Percentiles rank a stretch among this genome's conserved stretches.
Evolutionary conservation across 2,329 filamentous ascomycete species (phyloP).

Genomic region (Chrysoporthe cubensis): DNA sequence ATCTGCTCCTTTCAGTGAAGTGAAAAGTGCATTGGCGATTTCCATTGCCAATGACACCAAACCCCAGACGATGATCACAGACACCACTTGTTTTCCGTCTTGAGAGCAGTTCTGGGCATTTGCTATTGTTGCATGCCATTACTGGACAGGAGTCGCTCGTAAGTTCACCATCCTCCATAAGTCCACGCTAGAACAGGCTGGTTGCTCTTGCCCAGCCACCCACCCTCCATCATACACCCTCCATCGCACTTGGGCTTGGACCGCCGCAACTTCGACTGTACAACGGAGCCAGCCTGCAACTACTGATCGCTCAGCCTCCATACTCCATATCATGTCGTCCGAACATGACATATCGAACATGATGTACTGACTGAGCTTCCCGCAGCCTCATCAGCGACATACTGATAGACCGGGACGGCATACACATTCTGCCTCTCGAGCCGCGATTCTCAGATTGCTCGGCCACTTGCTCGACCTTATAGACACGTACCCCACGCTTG

Average conservation of each 20-base stretch:
- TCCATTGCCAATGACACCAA: slow-evolving; percentile 1
- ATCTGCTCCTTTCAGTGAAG: slow-evolving; percentile 16
- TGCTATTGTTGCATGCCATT: slow-evolving; percentile 19
- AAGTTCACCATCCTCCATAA: slow-evolving; percentile 3
- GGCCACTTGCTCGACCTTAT: slow-evolving; percentile 10
- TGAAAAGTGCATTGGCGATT: slow-evolving; percentile 20
- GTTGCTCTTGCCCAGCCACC: slow-evolving; percentile 11
- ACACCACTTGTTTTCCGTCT: neutral
- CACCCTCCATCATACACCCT: neutral
- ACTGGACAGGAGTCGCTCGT: slow-evolving; percentile 12
- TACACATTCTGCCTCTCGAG: slow-evolving; percentile 5
- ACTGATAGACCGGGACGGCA: slow-evolving; percentile 18
- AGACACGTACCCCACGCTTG: neutral
- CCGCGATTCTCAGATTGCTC: slow-evolving; percentile 13
- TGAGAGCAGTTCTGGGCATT: slow-evolving; percentile 7
- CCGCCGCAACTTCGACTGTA: neutral
- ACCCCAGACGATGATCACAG: slow-evolving; percentile 11
- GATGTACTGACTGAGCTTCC: slow-evolving; percentile 9
- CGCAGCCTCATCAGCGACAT: slow-evolving; percentile 14
- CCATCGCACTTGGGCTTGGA: neutral
- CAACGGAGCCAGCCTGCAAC: neutral
- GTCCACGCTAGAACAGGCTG: neutral
- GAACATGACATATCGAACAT: neutral
- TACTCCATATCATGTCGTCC: neutral
- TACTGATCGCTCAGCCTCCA: neutral